Conservation (phyloP, 1,139 yeast species). For the Nakaseomyces nivariensis region DNA sequence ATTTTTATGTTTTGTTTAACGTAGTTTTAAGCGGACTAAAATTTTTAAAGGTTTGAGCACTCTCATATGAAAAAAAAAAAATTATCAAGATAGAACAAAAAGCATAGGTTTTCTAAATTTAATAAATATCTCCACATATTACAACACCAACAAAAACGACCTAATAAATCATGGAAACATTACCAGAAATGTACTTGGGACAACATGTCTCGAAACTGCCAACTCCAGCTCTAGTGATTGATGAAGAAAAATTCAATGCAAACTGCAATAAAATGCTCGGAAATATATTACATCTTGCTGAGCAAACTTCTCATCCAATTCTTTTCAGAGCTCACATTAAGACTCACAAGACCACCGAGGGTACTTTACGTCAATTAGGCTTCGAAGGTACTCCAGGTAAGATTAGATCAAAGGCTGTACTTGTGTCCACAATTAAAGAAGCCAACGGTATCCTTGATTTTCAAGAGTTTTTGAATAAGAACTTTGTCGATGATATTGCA, state of each 20-base stretch:
- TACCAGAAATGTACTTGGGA: constrained; percentile 12
- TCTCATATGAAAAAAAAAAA: too few species aligned
- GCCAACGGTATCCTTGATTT: constrained; percentile 47
- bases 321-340: constrained; percentile 55
- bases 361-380: constrained; percentile 38
- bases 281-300: constrained; percentile 22
- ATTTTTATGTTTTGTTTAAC: too few species aligned
- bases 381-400: constrained; percentile 33
- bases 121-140: too few species aligned
- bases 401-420: constrained; percentile 38
- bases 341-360: constrained; percentile 56
- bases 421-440: constrained; percentile 66
- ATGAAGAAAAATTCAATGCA: constrained; percentile 29
- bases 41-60: too few species aligned
- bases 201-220: constrained; percentile 33
- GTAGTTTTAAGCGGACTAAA: too few species aligned
- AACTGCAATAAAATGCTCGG: constrained; percentile 37
- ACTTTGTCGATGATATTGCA: constrained; percentile 47
- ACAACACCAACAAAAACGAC: background rate
- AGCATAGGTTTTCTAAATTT: too few species aligned
- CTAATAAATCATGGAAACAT: constrained; percentile 7
- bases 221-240: constrained; percentile 46
- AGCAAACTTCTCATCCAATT: constrained; percentile 30
- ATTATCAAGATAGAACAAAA: background rate
- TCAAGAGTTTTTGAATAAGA: constrained; percentile 31